Percentiles rank a stretch among this genome's conserved stretches.
Conservation (phyloP, 352 stramenopile species). For the Aphanomyces invadans region DNA sequence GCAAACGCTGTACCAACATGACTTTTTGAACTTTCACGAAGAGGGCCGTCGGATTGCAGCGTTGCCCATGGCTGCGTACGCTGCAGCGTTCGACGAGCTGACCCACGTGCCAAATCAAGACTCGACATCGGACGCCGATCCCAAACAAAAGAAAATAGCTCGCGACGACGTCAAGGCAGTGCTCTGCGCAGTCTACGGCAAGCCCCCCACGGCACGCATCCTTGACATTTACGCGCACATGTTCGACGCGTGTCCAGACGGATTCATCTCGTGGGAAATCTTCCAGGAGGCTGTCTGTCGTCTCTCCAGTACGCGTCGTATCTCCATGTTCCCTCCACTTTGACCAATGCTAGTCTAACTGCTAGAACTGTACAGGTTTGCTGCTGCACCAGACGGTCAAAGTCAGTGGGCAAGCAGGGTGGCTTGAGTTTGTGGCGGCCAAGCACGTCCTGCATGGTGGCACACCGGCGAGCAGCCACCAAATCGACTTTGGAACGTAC, state of each 20-base stretch:
- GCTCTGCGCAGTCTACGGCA: conserved; percentile 14
- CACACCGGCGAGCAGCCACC: conserved; percentile 59
- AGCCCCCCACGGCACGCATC: not conserved
- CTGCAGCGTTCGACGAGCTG: conserved; percentile 36
- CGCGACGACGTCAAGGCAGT: conserved; percentile 16
- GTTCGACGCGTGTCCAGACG: conserved; percentile 18
- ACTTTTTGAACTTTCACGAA: conserved; percentile 50
- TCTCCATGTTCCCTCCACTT: not conserved
- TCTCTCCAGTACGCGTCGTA: not conserved
- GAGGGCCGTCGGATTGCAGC: conserved; percentile 38
- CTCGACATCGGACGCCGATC: not conserved
- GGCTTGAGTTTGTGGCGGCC: conserved; percentile 22
- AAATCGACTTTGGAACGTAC: conserved; percentile 64
- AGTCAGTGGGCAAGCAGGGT: conserved; percentile 27
- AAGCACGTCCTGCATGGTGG: conserved; percentile 44
- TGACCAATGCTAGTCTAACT: not conserved
- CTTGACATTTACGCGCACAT: conserved; percentile 24
- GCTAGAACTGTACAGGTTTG: not conserved
- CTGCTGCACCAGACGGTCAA: conserved; percentile 34
- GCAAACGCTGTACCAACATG: conserved; percentile 49
- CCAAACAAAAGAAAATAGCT: not conserved
- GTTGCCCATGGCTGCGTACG: conserved; percentile 34
- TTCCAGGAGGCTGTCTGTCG: conserved; percentile 14
- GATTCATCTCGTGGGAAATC: conserved; percentile 12
- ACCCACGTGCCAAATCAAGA: conserved; percentile 34